These are phyloP conservation scores for Pythium vanterpoolii DNA, from an alignment of 352 stramenopile species.

Conservation along the genomic window DNA sequence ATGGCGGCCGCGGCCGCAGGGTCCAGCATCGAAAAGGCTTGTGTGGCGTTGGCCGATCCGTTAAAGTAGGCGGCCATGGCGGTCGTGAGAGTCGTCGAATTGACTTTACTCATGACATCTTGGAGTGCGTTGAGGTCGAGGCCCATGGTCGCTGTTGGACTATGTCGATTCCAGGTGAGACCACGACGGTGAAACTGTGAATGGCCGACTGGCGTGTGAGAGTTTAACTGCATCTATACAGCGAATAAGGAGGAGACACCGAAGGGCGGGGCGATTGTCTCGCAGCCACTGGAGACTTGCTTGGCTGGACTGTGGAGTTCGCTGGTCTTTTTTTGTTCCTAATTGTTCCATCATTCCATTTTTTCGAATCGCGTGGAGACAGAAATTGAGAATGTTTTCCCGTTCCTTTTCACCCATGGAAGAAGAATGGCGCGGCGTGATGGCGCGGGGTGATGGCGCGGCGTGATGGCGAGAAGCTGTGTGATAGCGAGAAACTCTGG, in stretches of 20 bases:
- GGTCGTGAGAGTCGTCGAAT: conserved; percentile 2
- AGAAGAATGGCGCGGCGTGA: no score
- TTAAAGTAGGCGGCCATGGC: conserved; percentile 13
- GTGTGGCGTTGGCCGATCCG: conserved; percentile 4
- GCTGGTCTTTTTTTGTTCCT: neutral
- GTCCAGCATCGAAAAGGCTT: conserved; percentile 7
- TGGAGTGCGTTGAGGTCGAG: conserved; percentile 11
- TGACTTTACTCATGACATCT: conserved; percentile 9
- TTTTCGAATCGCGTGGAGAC: neutral
- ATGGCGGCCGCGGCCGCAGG: neutral
- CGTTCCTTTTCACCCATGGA: neutral
- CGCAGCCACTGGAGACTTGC: no score
- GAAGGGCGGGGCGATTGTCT: neutral
- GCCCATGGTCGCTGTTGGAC: neutral
- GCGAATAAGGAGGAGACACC: neutral
- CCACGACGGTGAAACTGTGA: neutral
- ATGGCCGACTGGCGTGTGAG: neutral
- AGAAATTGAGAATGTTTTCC: neutral
- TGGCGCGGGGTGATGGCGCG: no score
- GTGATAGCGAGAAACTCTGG: neutral
- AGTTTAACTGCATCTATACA: neutral
- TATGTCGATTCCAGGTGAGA: neutral
- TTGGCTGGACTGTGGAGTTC: neutral
- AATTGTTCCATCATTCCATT: neutral
- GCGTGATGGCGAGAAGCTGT: no score